Base-by-base conservation (phyloP, 371 early-diverging fungal species). In the Phascolomyces articulosus region DNA sequence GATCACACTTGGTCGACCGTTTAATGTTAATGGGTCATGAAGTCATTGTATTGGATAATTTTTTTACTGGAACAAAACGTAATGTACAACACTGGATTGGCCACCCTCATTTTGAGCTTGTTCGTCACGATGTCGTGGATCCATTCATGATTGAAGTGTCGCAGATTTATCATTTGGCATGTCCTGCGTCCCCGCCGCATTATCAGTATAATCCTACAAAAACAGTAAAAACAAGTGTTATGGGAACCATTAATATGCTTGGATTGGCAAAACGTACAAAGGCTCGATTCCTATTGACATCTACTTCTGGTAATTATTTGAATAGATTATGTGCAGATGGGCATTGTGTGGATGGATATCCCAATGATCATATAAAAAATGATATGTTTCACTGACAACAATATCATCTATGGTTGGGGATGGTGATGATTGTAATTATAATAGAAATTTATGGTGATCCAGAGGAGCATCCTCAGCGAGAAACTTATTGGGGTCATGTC, bases 361-460 rank as follows among this genome's bases (percentile, higher is more conserved):
- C 16, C 8, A 44, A 44, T 44, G 41, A 41, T 4, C 4, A 41
- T n/a, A 41, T 9, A 41, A 41, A 41, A 31, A 31, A 31, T 31
- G 31, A n/a, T n/a, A n/a, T n/a, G n/a, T n/a, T n/a, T n/a, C n/a
- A n/a, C 38, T 38, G 38, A 38, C 38, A 44, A 44, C 6, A 18
- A 1, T 44, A 18, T 13, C 18, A 44, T 44, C 16, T 44, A 16
- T n/a, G n/a, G n/a, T n/a, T n/a, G n/a, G n/a, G n/a, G n/a, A n/a
- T n/a, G n/a, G n/a, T n/a, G n/a, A n/a, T n/a, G n/a, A n/a, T n/a
- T n/a, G n/a, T n/a, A n/a, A n/a, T n/a, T n/a, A 44, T 44, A 26
- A 21, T 69, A 92, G 95, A 95, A 83, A 87, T 95, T 2, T 95
- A 95, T 72, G 95, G 95, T 54, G 94, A 94, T 75, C 95, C 95